Evolutionary conservation across 257 asterid genomes (phyloP).

Genomic region (Gynochthodes officinalis): DNA sequence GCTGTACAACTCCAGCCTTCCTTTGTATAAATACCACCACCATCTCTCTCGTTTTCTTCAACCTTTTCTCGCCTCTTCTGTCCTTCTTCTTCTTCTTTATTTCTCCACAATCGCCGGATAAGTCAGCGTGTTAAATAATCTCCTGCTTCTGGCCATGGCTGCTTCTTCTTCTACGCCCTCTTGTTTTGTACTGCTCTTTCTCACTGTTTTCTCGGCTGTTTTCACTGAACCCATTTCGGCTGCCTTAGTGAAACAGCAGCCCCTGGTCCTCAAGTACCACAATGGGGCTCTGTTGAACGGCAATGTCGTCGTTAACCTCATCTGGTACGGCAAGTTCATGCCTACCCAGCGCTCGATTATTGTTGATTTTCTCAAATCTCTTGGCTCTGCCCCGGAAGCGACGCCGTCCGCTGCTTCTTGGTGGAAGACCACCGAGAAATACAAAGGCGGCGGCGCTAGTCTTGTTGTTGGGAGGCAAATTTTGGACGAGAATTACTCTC

Average conservation of each 20-base stretch:
- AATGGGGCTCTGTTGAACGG: conserved; percentile 40
- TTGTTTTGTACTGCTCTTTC: not conserved
- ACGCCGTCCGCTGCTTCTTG: conserved; percentile 24
- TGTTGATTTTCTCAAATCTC: conserved; percentile 38
- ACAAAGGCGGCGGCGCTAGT: conserved; percentile 39
- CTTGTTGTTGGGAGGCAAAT: conserved; percentile 50
- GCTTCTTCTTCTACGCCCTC: not conserved
- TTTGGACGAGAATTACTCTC: conserved; percentile 45
- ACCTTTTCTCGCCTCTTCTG: not conserved
- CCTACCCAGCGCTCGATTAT: conserved; percentile 35
- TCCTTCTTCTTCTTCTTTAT: not conserved
- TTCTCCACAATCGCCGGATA: not conserved
- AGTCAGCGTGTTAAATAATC: not conserved
- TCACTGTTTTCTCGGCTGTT: not conserved
- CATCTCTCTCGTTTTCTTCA: not conserved
- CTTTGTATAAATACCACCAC: conserved; percentile 14
- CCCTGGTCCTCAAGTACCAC: conserved; percentile 37
- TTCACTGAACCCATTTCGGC: conserved; percentile 11
- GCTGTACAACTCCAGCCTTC: conserved; percentile 1
- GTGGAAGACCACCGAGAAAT: conserved; percentile 47
- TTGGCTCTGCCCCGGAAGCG: conserved; percentile 2
- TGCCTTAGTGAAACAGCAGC: conserved; percentile 32
- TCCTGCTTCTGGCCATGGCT: not conserved
- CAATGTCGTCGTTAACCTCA: conserved; percentile 32
- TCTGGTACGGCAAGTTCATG: conserved; percentile 48